Conservation (phyloP, 306 rosid genomes). For the Betula pendula region DNA sequence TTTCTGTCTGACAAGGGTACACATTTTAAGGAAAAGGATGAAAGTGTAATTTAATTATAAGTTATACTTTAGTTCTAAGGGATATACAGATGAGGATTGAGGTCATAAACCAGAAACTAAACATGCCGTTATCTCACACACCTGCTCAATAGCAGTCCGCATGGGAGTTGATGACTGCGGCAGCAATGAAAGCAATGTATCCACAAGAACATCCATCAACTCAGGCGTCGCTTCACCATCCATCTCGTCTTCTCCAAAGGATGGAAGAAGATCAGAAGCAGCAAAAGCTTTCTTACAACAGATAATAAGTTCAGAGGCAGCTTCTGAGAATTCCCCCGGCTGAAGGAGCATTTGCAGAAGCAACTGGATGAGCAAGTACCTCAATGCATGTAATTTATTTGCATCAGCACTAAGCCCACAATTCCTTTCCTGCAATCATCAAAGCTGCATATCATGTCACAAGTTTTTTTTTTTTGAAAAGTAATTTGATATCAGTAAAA, state of each 20-base stretch:
- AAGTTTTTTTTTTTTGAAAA: neutral
- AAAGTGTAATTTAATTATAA: neutral
- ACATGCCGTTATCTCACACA: constrained; percentile 24
- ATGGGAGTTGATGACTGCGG: constrained; percentile 86
- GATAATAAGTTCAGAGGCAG: constrained; percentile 77
- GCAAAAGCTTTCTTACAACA: constrained; percentile 79
- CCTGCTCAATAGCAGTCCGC: constrained; percentile 97
- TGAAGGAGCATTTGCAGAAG: constrained; percentile 83
- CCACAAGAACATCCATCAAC: constrained; percentile 89
- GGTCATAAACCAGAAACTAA: constrained; percentile 20
- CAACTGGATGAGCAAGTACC: constrained; percentile 88
- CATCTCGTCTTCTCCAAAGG: constrained; percentile 58
- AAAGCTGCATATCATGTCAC: constrained; percentile 8
- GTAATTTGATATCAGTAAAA: too few species aligned
- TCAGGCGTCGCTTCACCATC: constrained; percentile 66
- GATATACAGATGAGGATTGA: neutral
- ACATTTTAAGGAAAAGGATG: neutral
- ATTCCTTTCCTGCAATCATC: constrained; percentile 68
- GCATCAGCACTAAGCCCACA: constrained; percentile 45
- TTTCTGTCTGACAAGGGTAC: neutral
- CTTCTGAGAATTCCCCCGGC: constrained; percentile 79
- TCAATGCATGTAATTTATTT: constrained; percentile 65
- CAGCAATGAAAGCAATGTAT: constrained; percentile 86
- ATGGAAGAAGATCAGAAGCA: constrained; percentile 56
- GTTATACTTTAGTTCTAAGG: neutral